These are phyloP conservation scores for Trichoderma harzianum DNA, from an alignment of 2,329 filamentous ascomycete genomes.

Conservation along the genomic window DNA sequence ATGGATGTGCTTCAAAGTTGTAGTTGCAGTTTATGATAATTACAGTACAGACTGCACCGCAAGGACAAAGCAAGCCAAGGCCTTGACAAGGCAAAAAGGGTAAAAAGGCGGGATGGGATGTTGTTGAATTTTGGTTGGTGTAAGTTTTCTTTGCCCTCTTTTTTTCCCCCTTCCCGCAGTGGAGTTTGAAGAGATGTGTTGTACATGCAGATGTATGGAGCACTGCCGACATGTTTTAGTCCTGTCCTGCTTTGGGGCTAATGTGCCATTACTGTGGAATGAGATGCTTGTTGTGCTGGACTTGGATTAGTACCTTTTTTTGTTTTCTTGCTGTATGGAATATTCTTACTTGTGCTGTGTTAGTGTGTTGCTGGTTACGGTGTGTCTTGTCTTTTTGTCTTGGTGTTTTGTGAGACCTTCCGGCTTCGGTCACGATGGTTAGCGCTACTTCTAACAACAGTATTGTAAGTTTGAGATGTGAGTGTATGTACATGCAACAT, in stretches of 20 bases:
- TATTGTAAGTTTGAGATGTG: neutral
- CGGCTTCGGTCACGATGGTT: neutral
- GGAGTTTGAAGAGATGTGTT: slow-evolving; percentile 14
- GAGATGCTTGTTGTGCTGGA: neutral
- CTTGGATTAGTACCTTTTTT: neutral
- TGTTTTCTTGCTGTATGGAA: neutral
- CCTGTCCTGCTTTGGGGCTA: neutral
- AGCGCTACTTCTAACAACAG: neutral
- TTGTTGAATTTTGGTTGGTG: neutral
- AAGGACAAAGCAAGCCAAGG: neutral
- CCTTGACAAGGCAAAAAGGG: neutral
- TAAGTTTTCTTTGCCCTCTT: neutral
- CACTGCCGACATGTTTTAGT: neutral
- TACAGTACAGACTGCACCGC: neutral
- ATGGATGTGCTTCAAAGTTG: neutral
- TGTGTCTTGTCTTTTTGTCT: neutral
- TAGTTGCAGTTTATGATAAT: neutral
- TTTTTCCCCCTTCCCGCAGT: neutral
- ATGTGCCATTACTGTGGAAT: neutral
- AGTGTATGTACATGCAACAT: neutral
- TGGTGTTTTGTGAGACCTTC: neutral
- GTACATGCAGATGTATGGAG: slow-evolving; percentile 14
- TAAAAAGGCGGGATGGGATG: neutral
- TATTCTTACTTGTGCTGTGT: neutral
- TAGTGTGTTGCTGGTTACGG: neutral